Base-by-base conservation (phyloP, 2,329 filamentous ascomycete genomes). In the Mycocentrospora acerina region DNA sequence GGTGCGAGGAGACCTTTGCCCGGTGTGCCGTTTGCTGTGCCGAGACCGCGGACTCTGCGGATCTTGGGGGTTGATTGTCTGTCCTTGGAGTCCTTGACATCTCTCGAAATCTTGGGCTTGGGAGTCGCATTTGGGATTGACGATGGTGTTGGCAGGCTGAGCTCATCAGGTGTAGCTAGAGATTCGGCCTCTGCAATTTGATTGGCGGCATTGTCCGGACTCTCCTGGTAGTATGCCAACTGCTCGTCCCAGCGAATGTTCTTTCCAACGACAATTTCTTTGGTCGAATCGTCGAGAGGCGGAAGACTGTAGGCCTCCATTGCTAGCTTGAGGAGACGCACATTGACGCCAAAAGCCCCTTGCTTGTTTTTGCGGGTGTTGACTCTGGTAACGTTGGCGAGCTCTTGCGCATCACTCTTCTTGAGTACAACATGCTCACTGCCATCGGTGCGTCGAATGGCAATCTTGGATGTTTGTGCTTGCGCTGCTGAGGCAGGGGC, bases 331-430 rank as follows among this genome's bases (percentile, higher is more conserved):
- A 66, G 57, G 9, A 78, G 56, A 22, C 70, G 64, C 7, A 70
- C 48, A n/a, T 54, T 60, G 29, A 74, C 73, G 35, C 69, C 55
- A 16, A 75, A 47, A 12, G 69, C 64, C 16, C 68, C 69, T 30
- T 69, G 69, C 42, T 76, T 77, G 55, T 78, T 78, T 54, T 71
- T 72, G 27, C 70, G 64, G 7, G 75, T 78, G 48, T 78, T 78
- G 33, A 58, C 60, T 24, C 69, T 65, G 1, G 74, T 77, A 12
- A 69, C 37, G 9, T 68, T 53, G 9, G 72, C 66, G 7, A 76
- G 55, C 39, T 74, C 69, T 42, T 77, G 74, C 12, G 73, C 72
- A 40, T 77, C 73, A 5, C 69, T 69, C 46, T 69, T 70, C 56
- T 73, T 74, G 22, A 76, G 60, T 8, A 71, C 56, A 7, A 76